Percentiles rank a stretch among this genome's conserved stretches.
These are phyloP conservation scores for Purshia tridentata DNA, from an alignment of 306 rosid genomes.

Conservation along the genomic window DNA sequence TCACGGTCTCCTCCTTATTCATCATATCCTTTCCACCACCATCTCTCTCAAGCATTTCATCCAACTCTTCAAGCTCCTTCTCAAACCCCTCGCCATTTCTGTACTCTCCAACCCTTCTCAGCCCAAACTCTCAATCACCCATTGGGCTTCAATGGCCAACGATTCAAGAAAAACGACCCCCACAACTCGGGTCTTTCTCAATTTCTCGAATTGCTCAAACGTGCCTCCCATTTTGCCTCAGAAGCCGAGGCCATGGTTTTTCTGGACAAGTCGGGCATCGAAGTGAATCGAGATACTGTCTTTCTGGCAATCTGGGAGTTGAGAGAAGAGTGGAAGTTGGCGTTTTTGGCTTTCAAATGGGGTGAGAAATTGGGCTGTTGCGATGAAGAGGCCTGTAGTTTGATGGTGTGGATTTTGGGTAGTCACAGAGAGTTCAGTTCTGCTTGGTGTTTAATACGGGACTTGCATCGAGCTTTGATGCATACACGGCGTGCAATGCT, in stretches of 20 bases:
- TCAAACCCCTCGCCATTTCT: slow-evolving; percentile 26
- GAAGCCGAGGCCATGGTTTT: slow-evolving; percentile 52
- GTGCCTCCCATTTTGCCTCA: slow-evolving; percentile 28
- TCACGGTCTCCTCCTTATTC: neutral
- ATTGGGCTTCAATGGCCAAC: slow-evolving; percentile 21
- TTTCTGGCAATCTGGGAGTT: slow-evolving; percentile 64
- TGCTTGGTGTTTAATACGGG: slow-evolving; percentile 81
- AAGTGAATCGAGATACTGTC: slow-evolving; percentile 39
- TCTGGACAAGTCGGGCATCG: slow-evolving; percentile 44
- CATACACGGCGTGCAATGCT: slow-evolving; percentile 68
- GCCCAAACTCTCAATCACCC: slow-evolving; percentile 24
- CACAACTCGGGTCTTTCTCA: slow-evolving; percentile 34
- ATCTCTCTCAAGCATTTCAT: slow-evolving; percentile 53
- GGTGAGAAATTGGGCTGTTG: slow-evolving; percentile 49
- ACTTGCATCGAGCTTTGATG: slow-evolving; percentile 58
- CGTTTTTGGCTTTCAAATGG: slow-evolving; percentile 67
- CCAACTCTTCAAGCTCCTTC: slow-evolving; percentile 47
- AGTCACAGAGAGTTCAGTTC: slow-evolving; percentile 55
- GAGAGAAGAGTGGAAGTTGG: slow-evolving; percentile 61
- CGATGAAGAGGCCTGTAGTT: slow-evolving; percentile 60
- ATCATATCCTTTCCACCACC: neutral
- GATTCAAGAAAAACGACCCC: slow-evolving; percentile 25
- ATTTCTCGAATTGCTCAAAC: slow-evolving; percentile 51
- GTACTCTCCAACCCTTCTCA: slow-evolving; percentile 32
- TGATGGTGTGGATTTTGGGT: slow-evolving; percentile 89